Conservation (phyloP, 2,329 filamentous ascomycete genomes). For the Exophiala sideris region DNA sequence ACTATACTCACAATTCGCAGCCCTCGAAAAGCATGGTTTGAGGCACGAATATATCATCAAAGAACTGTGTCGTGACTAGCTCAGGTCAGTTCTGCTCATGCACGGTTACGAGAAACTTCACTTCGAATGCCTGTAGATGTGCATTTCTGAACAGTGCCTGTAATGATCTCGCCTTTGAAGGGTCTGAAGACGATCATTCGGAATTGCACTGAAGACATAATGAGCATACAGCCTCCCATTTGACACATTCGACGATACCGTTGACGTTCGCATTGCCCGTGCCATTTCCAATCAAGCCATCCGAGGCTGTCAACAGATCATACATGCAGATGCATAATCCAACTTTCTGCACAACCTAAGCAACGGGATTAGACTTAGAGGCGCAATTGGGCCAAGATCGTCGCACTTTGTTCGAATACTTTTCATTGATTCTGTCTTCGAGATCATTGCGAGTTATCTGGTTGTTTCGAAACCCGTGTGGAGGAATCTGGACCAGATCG, state of each 20-base stretch:
- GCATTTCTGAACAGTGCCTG: conserved; percentile 75
- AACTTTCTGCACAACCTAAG: conserved; percentile 81
- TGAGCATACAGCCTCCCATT: background rate
- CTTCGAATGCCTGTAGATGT: conserved; percentile 69
- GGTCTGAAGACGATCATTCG: conserved; percentile 90
- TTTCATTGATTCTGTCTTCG: conserved; percentile 94
- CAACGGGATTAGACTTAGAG: background rate
- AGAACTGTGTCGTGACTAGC: conserved; percentile 81
- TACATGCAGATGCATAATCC: conserved; percentile 92
- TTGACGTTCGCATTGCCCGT: conserved; percentile 93
- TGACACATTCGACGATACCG: conserved; percentile 51
- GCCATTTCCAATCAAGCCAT: conserved; percentile 90
- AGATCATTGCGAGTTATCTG: conserved; percentile 70
- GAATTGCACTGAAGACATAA: conserved; percentile 68
- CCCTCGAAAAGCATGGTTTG: conserved; percentile 69
- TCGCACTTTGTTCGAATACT: conserved; percentile 85
- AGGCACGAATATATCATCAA: conserved; percentile 84
- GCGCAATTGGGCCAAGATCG: background rate
- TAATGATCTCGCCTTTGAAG: conserved; percentile 89
- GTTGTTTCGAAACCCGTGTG: conserved; percentile 70
- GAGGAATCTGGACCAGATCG: conserved; percentile 89
- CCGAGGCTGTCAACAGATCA: conserved; percentile 82
- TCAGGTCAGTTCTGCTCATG: background rate
- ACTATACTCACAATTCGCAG: conserved; percentile 65
- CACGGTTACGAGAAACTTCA: conserved; percentile 36